A percentile compares a stretch with the other conserved stretches of the same genome.
Evolutionary conservation across 495 filamentous ascomycete genomes (phyloP).

Genomic region (Penicillium egyptiacum): DNA sequence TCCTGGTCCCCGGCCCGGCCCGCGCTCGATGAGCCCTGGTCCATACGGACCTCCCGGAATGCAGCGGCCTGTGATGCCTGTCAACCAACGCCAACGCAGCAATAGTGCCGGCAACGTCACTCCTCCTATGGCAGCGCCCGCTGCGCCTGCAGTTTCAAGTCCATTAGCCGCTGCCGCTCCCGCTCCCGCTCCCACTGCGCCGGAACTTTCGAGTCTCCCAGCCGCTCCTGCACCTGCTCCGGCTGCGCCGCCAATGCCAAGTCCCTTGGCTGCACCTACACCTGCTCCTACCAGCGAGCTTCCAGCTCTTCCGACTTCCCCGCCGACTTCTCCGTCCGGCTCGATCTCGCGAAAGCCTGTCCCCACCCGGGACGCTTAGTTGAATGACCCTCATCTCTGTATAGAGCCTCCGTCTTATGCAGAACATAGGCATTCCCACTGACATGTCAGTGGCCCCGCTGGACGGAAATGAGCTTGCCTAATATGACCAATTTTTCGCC

Average conservation of each 20-base stretch:
- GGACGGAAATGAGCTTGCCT: slow-evolving; percentile 25
- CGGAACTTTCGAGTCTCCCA: background rate
- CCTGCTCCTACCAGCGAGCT: slow-evolving; percentile 37
- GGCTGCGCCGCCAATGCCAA: slow-evolving; percentile 49
- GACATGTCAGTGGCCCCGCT: slow-evolving; percentile 22
- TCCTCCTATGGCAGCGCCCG: slow-evolving; percentile 39
- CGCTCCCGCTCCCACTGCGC: slow-evolving; percentile 3
- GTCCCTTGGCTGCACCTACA: slow-evolving; percentile 48
- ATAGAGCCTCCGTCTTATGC: background rate
- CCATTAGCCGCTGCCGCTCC: slow-evolving; percentile 49
- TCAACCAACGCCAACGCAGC: slow-evolving; percentile 46
- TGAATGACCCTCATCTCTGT: slow-evolving; percentile 4
- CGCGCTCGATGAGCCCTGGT: slow-evolving; percentile 49
- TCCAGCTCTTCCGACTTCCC: slow-evolving; percentile 30
- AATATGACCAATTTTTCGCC: slow-evolving; percentile 9
- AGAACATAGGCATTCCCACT: slow-evolving; percentile 15
- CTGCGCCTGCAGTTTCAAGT: slow-evolving; percentile 48
- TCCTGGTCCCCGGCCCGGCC: slow-evolving; percentile 26
- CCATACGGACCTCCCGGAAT: slow-evolving; percentile 48
- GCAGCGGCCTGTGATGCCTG: slow-evolving; percentile 45
- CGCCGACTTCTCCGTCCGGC: slow-evolving; percentile 18
- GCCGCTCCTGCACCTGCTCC: background rate
- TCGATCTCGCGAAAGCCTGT: slow-evolving; percentile 38
- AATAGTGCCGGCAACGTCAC: slow-evolving; percentile 52
- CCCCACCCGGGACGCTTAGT: slow-evolving; percentile 14